phyloP scores from a whole-genome alignment of 257 asterid species.

The Cordia subcordata region DNA sequence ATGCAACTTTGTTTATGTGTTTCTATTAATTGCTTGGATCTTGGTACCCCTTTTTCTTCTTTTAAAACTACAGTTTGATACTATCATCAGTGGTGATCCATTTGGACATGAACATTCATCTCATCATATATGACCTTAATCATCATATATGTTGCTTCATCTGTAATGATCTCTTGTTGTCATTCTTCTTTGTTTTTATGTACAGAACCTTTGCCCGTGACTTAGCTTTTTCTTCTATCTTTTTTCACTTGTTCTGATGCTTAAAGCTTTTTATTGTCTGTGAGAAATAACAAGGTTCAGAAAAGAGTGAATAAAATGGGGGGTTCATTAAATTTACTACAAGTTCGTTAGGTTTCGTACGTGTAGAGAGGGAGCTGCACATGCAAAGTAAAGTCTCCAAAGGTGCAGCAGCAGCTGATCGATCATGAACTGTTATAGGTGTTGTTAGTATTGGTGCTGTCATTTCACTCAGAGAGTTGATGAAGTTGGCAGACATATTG shows the following conservation, averaged over 20 bases:
- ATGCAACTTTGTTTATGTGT: slow-evolving; percentile 5
- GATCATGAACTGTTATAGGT: neutral
- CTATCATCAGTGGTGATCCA: slow-evolving; percentile 1
- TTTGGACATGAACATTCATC: slow-evolving; percentile 5
- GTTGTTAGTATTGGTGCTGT: neutral
- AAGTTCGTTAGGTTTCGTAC: neutral
- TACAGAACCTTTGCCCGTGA: neutral
- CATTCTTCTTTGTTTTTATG: no score
- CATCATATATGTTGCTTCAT: slow-evolving; percentile 6
- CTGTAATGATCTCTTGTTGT: no score
- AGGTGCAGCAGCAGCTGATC: no score
- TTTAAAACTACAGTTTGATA: slow-evolving; percentile 20
- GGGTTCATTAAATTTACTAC: neutral
- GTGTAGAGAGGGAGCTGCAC: neutral
- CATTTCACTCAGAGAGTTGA: slow-evolving; percentile 4
- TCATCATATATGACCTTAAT: neutral
- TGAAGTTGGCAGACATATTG: slow-evolving; percentile 7
- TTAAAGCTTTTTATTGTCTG: neutral
- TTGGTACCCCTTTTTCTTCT: neutral
- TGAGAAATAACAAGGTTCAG: neutral
- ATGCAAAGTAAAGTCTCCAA: neutral
- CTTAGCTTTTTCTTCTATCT: neutral
- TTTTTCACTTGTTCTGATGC: neutral
- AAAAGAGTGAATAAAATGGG: no score
- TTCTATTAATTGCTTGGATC: slow-evolving; percentile 11